Evolutionary conservation across 1,284 basidiomycete species (phyloP), one percentile per base, ranked within the genome.

Genomic region (Puccinia hordei): DNA sequence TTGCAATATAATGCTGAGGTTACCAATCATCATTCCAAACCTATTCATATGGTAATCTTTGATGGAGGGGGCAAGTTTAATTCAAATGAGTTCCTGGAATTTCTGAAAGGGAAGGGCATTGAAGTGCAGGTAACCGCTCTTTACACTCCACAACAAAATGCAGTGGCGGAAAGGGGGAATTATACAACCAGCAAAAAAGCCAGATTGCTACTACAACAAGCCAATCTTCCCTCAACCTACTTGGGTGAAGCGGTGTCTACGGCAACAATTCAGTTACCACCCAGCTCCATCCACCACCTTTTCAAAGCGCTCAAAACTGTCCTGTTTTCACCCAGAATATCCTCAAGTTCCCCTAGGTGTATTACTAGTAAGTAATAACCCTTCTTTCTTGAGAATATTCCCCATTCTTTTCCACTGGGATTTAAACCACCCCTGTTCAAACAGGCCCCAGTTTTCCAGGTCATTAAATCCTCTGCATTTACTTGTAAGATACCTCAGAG

Each of bases 171-270:
- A 17, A 17, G 72, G 6, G 72, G 55, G 10, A 74, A 74, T 46
- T 55, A 17, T 19, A 74, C 55, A 0, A 74, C 41, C 15, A 41
- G 38, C n/a, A 2, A 44, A 12, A 57, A 61, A 27, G 55, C 55
- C 17, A 5, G n/a, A n/a, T n/a, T n/a, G n/a, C n/a, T n/a, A n/a
- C 53, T 74, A 3, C 38, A n/a, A 19, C 72, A 73, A 30, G 51
- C 72, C 3, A 57, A 57, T 0, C 57, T 73, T 35, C 72, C 72
- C 0, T 17, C 44, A 0, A 3, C 4, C 5, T 69, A 69, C 30
- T 66, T 61, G 74, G 74, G 15, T 13, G 61, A 76, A 63, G 74
- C 74, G n/a, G n/a, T n/a, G n/a, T n/a, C n/a, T n/a, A n/a, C n/a
- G n/a, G n/a, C n/a, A n/a, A n/a, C n/a, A n/a, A n/a, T n/a, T n/a